Conservation (phyloP, 2,329 filamentous ascomycete genomes). For the Saccharata proteae region DNA sequence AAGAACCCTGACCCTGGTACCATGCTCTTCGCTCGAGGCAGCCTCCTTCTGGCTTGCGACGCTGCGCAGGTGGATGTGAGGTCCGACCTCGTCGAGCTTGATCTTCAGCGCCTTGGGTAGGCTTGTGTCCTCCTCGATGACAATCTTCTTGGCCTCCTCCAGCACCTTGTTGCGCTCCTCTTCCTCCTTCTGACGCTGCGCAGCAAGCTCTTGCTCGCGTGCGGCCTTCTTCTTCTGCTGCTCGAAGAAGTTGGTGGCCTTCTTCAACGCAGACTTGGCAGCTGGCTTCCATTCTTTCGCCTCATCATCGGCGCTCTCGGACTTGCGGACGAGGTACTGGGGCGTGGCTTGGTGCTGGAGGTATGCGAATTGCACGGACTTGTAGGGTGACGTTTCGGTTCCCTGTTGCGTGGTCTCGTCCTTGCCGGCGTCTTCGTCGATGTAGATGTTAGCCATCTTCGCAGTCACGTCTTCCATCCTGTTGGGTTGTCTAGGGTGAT, state of each 20-base stretch:
- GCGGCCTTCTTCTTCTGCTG: slow-evolving; percentile 72
- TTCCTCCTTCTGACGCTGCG: slow-evolving; percentile 60
- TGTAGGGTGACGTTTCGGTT: slow-evolving; percentile 64
- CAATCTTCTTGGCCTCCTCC: slow-evolving; percentile 72
- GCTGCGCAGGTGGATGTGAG: slow-evolving; percentile 41
- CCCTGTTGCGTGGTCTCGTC: slow-evolving; percentile 57
- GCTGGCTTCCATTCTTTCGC: slow-evolving; percentile 67
- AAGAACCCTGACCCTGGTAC: slow-evolving; percentile 65
- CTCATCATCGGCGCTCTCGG: slow-evolving; percentile 43
- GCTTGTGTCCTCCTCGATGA: slow-evolving; percentile 55
- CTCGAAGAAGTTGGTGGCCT: slow-evolving; percentile 63
- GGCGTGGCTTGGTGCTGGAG: slow-evolving; percentile 53
- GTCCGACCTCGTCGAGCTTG: slow-evolving; percentile 59
- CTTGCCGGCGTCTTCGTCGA: slow-evolving; percentile 68
- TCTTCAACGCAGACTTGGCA: slow-evolving; percentile 76
- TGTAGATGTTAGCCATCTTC: slow-evolving; percentile 44
- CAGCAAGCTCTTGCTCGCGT: slow-evolving; percentile 62
- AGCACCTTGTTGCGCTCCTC: slow-evolving; percentile 58
- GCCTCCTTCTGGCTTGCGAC: too few relatives aligned
- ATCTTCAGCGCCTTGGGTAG: slow-evolving; percentile 66
- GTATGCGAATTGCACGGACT: slow-evolving; percentile 67
- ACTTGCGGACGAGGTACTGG: slow-evolving; percentile 56
- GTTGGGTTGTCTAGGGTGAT: too few relatives aligned
- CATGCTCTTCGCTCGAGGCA: slow-evolving; percentile 42
- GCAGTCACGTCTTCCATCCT: too few relatives aligned